A percentile compares a stretch with the other conserved stretches of the same genome.
Evolutionary conservation across 441 rosid genomes (phyloP).

Genomic region (Erodium chrysanthum): DNA sequence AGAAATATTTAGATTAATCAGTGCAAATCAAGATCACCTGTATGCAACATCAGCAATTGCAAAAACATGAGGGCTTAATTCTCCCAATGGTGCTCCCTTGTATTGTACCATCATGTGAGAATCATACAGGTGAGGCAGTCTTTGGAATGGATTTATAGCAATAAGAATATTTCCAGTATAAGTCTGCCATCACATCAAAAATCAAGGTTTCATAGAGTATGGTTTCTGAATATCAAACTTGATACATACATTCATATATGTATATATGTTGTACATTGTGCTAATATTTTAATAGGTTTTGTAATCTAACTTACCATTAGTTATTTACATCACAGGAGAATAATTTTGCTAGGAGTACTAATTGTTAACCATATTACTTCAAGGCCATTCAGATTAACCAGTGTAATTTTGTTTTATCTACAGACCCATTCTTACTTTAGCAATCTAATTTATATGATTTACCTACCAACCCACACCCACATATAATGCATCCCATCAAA

Average conservation of each 20-base stretch:
- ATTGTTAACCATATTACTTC: neutral
- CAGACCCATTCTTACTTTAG: conserved; percentile 3
- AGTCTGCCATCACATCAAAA: conserved; percentile 37
- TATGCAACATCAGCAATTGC: conserved; percentile 88
- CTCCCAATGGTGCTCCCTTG: conserved; percentile 88
- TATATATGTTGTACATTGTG: neutral
- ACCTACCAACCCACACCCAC: neutral
- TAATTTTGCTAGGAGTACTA: neutral
- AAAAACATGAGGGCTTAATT: conserved; percentile 73
- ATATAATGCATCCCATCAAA: neutral
- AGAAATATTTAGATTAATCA: neutral
- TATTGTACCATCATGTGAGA: conserved; percentile 88
- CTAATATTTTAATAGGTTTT: neutral
- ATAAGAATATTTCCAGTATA: conserved; percentile 86
- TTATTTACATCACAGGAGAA: neutral
- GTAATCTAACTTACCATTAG: neutral
- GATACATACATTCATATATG: conserved; percentile 4
- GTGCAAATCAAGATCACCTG: conserved; percentile 37
- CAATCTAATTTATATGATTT: neutral
- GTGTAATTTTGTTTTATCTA: neutral
- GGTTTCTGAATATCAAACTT: neutral
- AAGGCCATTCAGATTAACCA: neutral
- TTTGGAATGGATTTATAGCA: conserved; percentile 86
- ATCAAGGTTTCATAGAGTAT: neutral
- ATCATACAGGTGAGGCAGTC: conserved; percentile 79